A percentile compares a stretch with the other conserved stretches of the same genome.
These are phyloP conservation scores for Blastobotrys aristatus DNA, from an alignment of 1,139 yeast species.

Conservation along the genomic window DNA sequence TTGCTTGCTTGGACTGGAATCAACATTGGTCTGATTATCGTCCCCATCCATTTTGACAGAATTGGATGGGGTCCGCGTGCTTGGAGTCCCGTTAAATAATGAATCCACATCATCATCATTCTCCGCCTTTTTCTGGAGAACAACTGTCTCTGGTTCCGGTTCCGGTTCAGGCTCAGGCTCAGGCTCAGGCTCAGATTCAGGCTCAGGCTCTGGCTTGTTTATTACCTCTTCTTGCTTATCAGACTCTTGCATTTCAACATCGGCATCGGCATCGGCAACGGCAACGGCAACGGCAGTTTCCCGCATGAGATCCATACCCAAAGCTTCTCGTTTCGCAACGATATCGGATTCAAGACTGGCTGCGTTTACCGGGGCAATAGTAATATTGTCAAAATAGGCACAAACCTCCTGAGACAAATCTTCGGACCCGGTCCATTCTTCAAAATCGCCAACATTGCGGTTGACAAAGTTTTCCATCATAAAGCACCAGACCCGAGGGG, in stretches of 20 bases:
- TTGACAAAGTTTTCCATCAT: not conserved
- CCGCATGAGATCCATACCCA: too few species aligned
- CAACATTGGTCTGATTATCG: not conserved
- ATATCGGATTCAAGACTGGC: too few species aligned
- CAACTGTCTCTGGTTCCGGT: not conserved
- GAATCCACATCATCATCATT: slow-evolving; percentile 1
- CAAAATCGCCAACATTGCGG: not conserved
- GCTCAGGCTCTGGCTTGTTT: not conserved
- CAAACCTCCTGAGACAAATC: not conserved
- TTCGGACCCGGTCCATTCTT: not conserved
- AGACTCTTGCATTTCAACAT: too few species aligned
- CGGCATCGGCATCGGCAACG: too few species aligned
- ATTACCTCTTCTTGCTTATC: too few species aligned
- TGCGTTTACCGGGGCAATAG: too few species aligned
- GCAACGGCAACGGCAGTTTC: too few species aligned
- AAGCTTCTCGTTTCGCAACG: too few species aligned
- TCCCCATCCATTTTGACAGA: too few species aligned
- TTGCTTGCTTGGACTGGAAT: not conserved
- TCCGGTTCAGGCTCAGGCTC: not conserved
- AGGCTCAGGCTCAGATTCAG: not conserved
- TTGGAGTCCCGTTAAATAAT: too few species aligned
- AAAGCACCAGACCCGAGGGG: not conserved
- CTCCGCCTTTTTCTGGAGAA: not conserved
- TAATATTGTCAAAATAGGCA: not conserved
- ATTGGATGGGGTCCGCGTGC: too few species aligned